Base-by-base conservation (phyloP, 805 yeast species). In the Metschnikowia dekortorum region DNA sequence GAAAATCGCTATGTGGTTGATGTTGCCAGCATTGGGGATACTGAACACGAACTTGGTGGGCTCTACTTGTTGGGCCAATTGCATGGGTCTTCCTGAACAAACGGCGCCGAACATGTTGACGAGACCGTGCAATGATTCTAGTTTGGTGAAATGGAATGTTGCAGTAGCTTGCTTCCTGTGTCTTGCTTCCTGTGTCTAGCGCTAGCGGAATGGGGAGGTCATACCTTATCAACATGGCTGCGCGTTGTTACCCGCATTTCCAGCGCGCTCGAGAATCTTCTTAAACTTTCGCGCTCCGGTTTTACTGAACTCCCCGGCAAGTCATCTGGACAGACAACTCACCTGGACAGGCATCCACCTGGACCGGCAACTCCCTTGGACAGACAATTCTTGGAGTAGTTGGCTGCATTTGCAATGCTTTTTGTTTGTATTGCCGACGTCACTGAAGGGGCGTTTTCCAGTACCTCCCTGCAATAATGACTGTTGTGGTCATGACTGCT, bases 1-100 rank as follows among this genome's bases (percentile, higher is more conserved):
- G 64, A 94, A 94, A 4, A 94, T 73, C 0, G 96, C 87, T 37
- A 94, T 75, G 64, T 89, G 96, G 41, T 90, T 85, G 39, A 86
- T 76, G 42, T 76, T 78, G 7, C 85, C 71, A 0, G 89, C 87
- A 57, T 83, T 81, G 47, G 78, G 76, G 29, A 87, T 80, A 34
- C 70, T 75, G 44, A 87, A 75, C 3, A 85, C 84, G 61, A 81
- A 88, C 59, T 87, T 86, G 52, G 79, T 75, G 8, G 77, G 71
- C 36, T 84, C 92, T 6, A 89, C 82, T 58, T 87, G 95, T 49
- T 76, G 74, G 0, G 87, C 86, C 50, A 73, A 52, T 51, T 70
- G 73, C 36, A 73, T 58, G 38, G 87, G 87, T 53, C 89, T 73
- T 30, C 91, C 90, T 5, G 89, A 84, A 64, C 89, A 84, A 43